A percentile compares a stretch with the other conserved stretches of the same genome.
phyloP scores from a whole-genome alignment of 352 stramenopile genomes.

The Peronosclerospora sorghi region DNA sequence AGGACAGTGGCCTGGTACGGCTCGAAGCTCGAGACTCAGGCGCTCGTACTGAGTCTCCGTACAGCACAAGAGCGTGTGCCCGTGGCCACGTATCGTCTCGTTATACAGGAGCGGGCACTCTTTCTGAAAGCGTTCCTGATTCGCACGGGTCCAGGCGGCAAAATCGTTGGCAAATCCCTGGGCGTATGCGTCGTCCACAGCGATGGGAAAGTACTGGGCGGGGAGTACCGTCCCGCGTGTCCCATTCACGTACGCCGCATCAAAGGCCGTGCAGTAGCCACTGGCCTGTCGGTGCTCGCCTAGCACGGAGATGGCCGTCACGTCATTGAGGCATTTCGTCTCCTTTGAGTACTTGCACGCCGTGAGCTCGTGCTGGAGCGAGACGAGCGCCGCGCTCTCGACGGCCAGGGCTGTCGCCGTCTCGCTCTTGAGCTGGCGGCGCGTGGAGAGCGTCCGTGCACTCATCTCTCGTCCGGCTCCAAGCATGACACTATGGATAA shows the following conservation, averaged over 20 bases:
- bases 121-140: constrained; percentile 49
- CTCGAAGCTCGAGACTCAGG: constrained; percentile 45
- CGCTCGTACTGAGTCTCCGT: constrained; percentile 63
- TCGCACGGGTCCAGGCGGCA: constrained; percentile 45
- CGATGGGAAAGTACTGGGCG: constrained; percentile 60
- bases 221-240: constrained; percentile 27
- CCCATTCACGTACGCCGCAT: constrained; percentile 46
- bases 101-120: constrained; percentile 69
- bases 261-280: constrained; percentile 50
- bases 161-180: constrained; percentile 64
- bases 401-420: constrained; percentile 15
- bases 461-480: constrained; percentile 16
- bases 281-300: constrained; percentile 38
- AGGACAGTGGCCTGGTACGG: constrained; percentile 47
- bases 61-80: constrained; percentile 57
- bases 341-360: constrained; percentile 58
- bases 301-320: constrained; percentile 32
- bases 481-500: constrained; percentile 33
- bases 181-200: constrained; percentile 33
- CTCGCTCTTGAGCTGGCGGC: constrained; percentile 16
- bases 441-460: too few species aligned
- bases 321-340: constrained; percentile 46
- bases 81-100: constrained; percentile 31
- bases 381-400: constrained; percentile 26
- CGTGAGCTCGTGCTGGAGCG: constrained; percentile 35